Evolutionary conservation across 352 stramenopile species (phyloP).

Genomic region (Achlya hypogyna): DNA sequence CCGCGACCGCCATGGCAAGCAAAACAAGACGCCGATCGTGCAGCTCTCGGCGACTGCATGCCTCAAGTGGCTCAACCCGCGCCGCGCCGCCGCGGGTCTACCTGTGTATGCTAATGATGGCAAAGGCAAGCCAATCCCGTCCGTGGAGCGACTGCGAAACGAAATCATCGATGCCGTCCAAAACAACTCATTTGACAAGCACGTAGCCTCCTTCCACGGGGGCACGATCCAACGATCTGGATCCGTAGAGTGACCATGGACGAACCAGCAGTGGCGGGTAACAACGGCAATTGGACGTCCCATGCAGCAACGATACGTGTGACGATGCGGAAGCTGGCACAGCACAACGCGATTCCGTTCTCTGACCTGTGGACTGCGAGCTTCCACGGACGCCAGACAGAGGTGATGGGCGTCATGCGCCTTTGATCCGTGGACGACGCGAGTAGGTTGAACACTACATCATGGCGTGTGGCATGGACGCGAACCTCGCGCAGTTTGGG

Average conservation of each 20-base stretch:
- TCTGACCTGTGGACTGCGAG: conserved; percentile 3
- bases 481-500: conserved; percentile 1
- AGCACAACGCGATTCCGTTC: not conserved
- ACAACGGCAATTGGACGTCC: not conserved
- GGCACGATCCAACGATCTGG: not conserved
- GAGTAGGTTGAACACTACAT: conserved; percentile 14
- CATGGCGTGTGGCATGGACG: not conserved
- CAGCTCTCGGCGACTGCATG: not conserved
- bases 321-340: not conserved
- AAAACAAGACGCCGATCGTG: not conserved
- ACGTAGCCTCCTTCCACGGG: not conserved
- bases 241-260: not conserved
- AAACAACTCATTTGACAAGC: conserved; percentile 1
- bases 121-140: not conserved
- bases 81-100: not conserved
- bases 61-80: conserved; percentile 11
- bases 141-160: not conserved
- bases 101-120: not conserved
- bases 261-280: not conserved
- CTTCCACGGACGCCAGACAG: not conserved
- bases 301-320: not conserved
- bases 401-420: not conserved
- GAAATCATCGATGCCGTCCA: conserved; percentile 18
- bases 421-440: not conserved
- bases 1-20: not conserved